Base-by-base conservation (phyloP, 1,139 yeast genomes). In the Protomyces inundatus region DNA sequence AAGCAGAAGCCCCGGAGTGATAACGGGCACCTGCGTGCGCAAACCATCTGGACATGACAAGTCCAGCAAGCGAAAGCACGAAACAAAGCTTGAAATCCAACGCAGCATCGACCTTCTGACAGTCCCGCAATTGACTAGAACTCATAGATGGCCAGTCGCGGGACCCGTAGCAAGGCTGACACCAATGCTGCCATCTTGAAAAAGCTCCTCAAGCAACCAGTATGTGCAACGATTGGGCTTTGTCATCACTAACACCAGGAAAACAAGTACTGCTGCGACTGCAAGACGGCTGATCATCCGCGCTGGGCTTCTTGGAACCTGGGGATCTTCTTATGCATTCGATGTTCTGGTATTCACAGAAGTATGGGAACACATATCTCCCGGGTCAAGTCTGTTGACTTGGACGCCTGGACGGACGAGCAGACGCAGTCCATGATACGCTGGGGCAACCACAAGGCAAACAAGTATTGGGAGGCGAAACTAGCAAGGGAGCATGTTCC, bases 241-340 rank as follows among this genome's bases (percentile, higher is more conserved):
- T 35, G 46, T 5, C 14, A 39, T 12, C 6, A 16, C 33, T 54
- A 46, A 37, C 34, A 1, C 4, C 6, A 58, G 62, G 83, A 84
- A 54, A 93, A 93, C 77, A 84, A 82, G 73, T 76, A 78, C 59
- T 93, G 98, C 75, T 96, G 93, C 1, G 98, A 93, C 74, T 93
- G 98, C 76, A 93, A 93, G 74, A 81, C 85, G 0, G 82, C 93
- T 16, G 83, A 87, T 52, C 96, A 91, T 75, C 98, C 98, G 14
- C 80, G 98, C 64, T 93, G 98, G 98, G 97, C 98, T 9, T 86
- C 95, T 32, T 93, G 98, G 97, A 90, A 86, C 70, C 76, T 93
- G 66, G 98, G 98, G 37, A 84, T 95, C 66, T 91, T 93, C 72
- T 82, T 93, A 54, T 93, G 98, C 75, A 93, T 93, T 67, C 78